Evolutionary conservation across 352 stramenopile species (phyloP), one percentile per base, ranked within the genome.

Genomic region (Phytopythium oedochilum): DNA sequence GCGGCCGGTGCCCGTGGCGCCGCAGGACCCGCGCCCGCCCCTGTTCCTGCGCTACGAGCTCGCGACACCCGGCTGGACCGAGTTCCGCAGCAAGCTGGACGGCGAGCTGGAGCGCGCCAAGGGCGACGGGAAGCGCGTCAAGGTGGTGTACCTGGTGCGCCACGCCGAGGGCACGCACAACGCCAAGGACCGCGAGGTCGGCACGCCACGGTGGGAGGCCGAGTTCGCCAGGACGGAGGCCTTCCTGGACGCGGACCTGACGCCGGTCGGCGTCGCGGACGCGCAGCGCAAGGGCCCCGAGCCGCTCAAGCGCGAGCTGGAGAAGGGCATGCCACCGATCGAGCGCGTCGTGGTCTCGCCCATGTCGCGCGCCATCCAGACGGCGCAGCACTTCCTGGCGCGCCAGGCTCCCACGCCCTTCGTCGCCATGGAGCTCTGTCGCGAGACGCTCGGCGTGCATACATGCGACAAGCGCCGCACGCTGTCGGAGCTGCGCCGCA

Each of bases 81-180:
- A 54, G 20, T 66, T 71, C 43, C 60, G 65, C 31, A 42, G 34
- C 29, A 55, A 61, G 53, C 23, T 73, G 17, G 38, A 36, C 14
- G 10, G 28, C 6, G 55, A 70, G 20, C 51, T 66, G 18, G 51
- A 65, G 35, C 67, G 61, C 40, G 52, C 40, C 40, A 46, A 67
- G 12, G 36, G 31, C 20, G 42, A 69, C 8, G 48, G 23, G 9
- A 47, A 18, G 34, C 59, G 66, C 25, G 49, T 88, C 53, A 92
- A 89, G 63, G 78, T 87, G 51, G 58, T 90, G 20, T 91, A 90
- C 68, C 70, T 90, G n/a, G 69, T 92, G 52, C 78, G 83, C 23
- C 83, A 91, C 45, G 80, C 74, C 25, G 73, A 92, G 57, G 83
- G 79, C n/a, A 68, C 64, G 45, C 79, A 92, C 63, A 92, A 92